Base-by-base conservation (phyloP, 73 alveolate genomes). In the Loxodes magnus region DNA sequence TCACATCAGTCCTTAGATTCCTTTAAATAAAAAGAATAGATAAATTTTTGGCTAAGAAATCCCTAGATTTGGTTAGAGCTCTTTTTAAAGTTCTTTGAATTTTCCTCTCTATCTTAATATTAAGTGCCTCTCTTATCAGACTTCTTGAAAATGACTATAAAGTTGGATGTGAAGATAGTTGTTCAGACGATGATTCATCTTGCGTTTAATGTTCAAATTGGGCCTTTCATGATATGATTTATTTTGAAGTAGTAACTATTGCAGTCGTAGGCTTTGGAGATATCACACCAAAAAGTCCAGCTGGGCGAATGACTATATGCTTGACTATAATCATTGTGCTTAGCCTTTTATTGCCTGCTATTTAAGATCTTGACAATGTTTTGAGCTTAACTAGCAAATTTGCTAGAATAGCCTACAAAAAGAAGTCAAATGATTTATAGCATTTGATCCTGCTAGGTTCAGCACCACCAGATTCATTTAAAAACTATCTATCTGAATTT, bases 261-360 rank as follows among this genome's bases (percentile, higher is more conserved):
- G 95, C 2, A n/a, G n/a, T n/a, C n/a, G n/a, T n/a, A n/a, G n/a
- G n/a, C n/a, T 89, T 76, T 72, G 98, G 98, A 4, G 98, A 89
- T 72, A 82, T 89, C 15, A 58, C 64, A 44, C 96, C 98, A 5
- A 51, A 55, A 38, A 64, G 83, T 21, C 66, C 59, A 51, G 64
- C 53, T 21, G 95, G 96, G 14, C 58, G 94, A 73, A 54, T 68
- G 53, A 53, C 84, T 39, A 61, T 82, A 35, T 76, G 81, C 17
- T 64, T 70, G 24, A 67, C 87, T 19, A 71, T 81, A 29, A 54
- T 82, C 43, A 72, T 90, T 21, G 51, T 82, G 62, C 43, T 80
- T 27, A 59, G 66, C 2, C 43, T 80, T 3, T 35, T 80, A 6
- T 84, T 84, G 0, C 37, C 62, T 9, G 64, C 74, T 41, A 37